Evolutionary conservation across 441 rosid species (phyloP).

Genomic region (Populus trichocarpa): DNA sequence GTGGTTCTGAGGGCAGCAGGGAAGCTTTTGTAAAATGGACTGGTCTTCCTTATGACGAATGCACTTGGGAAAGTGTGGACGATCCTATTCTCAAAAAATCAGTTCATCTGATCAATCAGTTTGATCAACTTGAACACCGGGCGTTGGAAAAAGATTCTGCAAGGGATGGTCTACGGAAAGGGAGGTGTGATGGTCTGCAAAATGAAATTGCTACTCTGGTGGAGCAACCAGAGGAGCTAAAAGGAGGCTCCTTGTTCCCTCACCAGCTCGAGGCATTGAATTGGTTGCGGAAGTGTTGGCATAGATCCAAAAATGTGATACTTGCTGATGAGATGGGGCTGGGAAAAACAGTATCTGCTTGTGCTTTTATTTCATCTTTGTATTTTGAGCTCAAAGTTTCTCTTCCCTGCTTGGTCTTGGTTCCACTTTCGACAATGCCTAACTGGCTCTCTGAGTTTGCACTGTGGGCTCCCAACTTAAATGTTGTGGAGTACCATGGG

Average conservation of each 20-base stretch:
- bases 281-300: constrained; percentile 99
- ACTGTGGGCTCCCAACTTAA: constrained; percentile 91
- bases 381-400: constrained; percentile 94
- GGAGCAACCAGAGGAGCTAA: constrained; percentile 88
- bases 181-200: constrained; percentile 53
- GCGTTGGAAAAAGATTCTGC: constrained; percentile 57
- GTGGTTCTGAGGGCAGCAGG: constrained; percentile 39
- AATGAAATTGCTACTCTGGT: constrained; percentile 67
- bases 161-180: constrained; percentile 36
- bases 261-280: constrained; percentile 99
- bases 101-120: constrained; percentile 58
- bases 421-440: constrained; percentile 99
- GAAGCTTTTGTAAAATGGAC: constrained; percentile 99
- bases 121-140: constrained; percentile 63
- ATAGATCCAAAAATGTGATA: constrained; percentile 91
- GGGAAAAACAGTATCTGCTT: constrained; percentile 97
- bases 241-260: constrained; percentile 93
- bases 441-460: constrained; percentile 97
- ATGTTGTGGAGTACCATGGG: constrained; percentile 99
- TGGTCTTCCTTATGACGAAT: constrained; percentile 95
- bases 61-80: constrained; percentile 98
- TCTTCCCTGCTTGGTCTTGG: constrained; percentile 92
- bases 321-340: constrained; percentile 99
- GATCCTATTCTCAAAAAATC: constrained; percentile 68
- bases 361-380: constrained; percentile 88